Evolutionary conservation across 202 grass and related monocot species (phyloP), one percentile per base, ranked within the genome.

Genomic region (Setaria italica): DNA sequence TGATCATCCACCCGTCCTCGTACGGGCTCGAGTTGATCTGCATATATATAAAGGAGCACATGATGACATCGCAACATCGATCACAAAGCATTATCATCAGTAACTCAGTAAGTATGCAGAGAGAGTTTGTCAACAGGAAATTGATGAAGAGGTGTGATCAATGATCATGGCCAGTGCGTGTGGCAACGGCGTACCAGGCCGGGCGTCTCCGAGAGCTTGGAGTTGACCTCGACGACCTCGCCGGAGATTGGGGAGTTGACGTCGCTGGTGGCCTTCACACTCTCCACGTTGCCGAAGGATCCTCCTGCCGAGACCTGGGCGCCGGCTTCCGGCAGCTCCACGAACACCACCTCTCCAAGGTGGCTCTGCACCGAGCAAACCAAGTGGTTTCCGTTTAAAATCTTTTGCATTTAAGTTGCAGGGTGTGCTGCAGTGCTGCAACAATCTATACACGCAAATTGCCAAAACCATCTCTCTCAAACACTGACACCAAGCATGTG

Each of bases 1-100:
- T 99, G 83, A 99, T 99, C 90, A 99, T 99, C 97, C 97, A 97
- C 35, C 97, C 94, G 0, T 99, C 88, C 50, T 93, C 97, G 51
- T 96, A 97, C 7, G 97, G 92, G 84, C 92, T 91, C 37, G 88
- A 33, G 84, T 99, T 99, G 62, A 99, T 99, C 97, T 97, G 60
- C 8, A 32, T 13, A 32, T 13, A 57, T 4, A 50, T 41, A 1
- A 2, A 48, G 49, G 4, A 51, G 14, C 14, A 4, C 50, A 53
- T 15, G 15, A 53, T 6, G 3, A 2, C 73, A 77, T 62, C 8
- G 34, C 65, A 56, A 25, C 2, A 15, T 4, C 1, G 0, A 48
- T 25, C 57, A 25, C 16, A 53, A 11, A 47, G 34, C 65, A 35
- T 19, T 2, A 37, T 1, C 20, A 9, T 75, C 9, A 75, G 33